Percentiles rank a stretch among this genome's conserved stretches.
Evolutionary conservation across 108 stramenopile species (phyloP).

Genomic region (Discostella pseudostelligera): DNA sequence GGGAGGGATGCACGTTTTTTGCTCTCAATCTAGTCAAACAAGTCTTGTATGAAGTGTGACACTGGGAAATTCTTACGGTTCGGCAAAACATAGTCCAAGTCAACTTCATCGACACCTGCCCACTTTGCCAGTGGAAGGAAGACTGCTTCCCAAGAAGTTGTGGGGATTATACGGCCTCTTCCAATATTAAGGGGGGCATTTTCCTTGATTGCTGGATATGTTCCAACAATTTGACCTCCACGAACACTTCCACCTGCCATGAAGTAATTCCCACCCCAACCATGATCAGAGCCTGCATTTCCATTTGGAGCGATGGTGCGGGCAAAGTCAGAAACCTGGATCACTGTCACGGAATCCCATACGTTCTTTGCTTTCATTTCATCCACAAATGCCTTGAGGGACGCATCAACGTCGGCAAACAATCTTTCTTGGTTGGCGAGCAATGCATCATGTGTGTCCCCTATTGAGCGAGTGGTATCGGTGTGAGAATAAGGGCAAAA

Average conservation of each 20-base stretch:
- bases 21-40: constrained; percentile 36
- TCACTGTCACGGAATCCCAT: constrained; percentile 61
- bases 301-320: constrained; percentile 61
- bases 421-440: constrained; percentile 14
- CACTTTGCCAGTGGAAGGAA: constrained; percentile 52
- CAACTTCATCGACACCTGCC: constrained; percentile 31
- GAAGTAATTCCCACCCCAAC: constrained; percentile 57
- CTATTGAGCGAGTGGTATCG: background rate
- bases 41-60: constrained; percentile 21
- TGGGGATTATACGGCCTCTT: constrained; percentile 54
- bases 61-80: constrained; percentile 35
- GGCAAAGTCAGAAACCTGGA: constrained; percentile 67
- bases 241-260: constrained; percentile 49
- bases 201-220: constrained; percentile 35
- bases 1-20: too few species aligned
- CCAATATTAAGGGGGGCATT: constrained; percentile 30
- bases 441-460: constrained; percentile 59
- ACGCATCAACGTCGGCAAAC: constrained; percentile 50
- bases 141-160: constrained; percentile 49
- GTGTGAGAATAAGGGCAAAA: background rate
- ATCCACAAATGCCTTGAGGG: constrained; percentile 44
- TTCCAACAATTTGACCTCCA: constrained; percentile 46
- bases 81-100: constrained; percentile 33
- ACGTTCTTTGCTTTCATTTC: constrained; percentile 56
- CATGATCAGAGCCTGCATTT: constrained; percentile 54